Conservation (phyloP, 768 basidiomycete species). For the Rhodotorula toruloides region DNA sequence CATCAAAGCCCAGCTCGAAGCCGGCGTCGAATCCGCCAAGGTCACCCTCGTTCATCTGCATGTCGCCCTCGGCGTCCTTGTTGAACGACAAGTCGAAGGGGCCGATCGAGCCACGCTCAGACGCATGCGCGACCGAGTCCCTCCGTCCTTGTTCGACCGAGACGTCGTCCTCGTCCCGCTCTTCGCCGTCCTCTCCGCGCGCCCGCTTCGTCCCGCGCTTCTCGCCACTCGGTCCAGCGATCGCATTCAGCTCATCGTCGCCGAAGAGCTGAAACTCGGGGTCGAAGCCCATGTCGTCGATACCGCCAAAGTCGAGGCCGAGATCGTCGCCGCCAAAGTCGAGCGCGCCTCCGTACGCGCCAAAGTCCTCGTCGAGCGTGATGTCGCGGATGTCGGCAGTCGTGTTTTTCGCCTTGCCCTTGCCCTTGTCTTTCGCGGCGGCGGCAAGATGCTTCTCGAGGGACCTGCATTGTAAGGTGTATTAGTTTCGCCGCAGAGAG, state of each 20-base stretch:
- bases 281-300: conserved; percentile 31
- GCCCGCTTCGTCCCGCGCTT: conserved; percentile 27
- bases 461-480: conserved; percentile 56
- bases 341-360: conserved; percentile 56
- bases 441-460: conserved; percentile 62
- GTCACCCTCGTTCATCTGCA: conserved; percentile 17
- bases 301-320: conserved; percentile 62
- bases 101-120: conserved; percentile 57
- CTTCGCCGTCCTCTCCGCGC: conserved; percentile 38
- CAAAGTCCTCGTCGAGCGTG: conserved; percentile 70
- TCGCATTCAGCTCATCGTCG: conserved; percentile 45
- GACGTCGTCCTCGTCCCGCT: conserved; percentile 51
- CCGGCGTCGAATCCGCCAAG: conserved; percentile 38
- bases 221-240: conserved; percentile 8
- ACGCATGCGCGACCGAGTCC: conserved; percentile 18
- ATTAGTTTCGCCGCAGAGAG: conserved; percentile 8
- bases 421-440: conserved; percentile 18
- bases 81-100: conserved; percentile 48
- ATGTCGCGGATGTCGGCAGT: conserved; percentile 80
- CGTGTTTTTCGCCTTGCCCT: conserved; percentile 45
- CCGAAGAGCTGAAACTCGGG: conserved; percentile 75
- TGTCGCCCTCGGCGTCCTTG: conserved; percentile 16
- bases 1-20: conserved; percentile 38
- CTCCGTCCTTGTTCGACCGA: conserved; percentile 45
- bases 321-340: conserved; percentile 69